Evolutionary conservation across 1,284 basidiomycete species (phyloP), one percentile per base, ranked within the genome.

Genomic region (Albatrellus sp.): DNA sequence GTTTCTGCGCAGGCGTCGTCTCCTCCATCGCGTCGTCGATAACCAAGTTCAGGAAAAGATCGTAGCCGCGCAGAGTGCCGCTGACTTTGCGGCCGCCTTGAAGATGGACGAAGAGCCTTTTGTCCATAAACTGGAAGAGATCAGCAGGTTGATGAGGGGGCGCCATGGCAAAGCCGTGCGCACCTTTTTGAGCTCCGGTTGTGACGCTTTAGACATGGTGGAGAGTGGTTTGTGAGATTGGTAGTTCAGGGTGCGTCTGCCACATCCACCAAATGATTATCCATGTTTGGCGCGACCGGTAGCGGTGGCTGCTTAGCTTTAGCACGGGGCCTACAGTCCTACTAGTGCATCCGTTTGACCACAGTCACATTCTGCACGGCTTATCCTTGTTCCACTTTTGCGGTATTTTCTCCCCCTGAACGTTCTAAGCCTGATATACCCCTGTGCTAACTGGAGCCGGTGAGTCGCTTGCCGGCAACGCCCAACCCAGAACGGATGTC

Each of bases 11-110:
- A 31, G 81, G 83, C 9, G 79, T 83, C 0, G 84, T 80, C 68
- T 98, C 93, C 66, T 99, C 96, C 56, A 84, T 66, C 12, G 90
- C 89, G 57, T 98, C 90, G 61, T 98, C 94, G 59, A 99, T 80
- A 49, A 98, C 94, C 36, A 99, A 75, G 64, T 99, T 99, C 61
- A 99, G 70, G 72, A 99, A 99, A 56, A 99, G 85, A 72, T 98
- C 96, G 65, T 94, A 98, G 33, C 96, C 96, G 50, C 96, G 82
- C 46, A 98, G 68, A n/a, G 82, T 83, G 46, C 94, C 96, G 64
- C 89, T 90, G 56, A 98, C 86, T 73, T 90, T 91, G 56, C 96
- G 84, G 47, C 91, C 91, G 44, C 93, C 96, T 61, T 99, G 94
- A 6, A 99, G 72, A 68, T 97, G 83, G 58, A 98, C 74, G 64